A percentile compares a stretch with the other conserved stretches of the same genome.
These are phyloP conservation scores for Sporothrix mexicana DNA, from an alignment of 2,329 filamentous ascomycete species.

Conservation along the genomic window DNA sequence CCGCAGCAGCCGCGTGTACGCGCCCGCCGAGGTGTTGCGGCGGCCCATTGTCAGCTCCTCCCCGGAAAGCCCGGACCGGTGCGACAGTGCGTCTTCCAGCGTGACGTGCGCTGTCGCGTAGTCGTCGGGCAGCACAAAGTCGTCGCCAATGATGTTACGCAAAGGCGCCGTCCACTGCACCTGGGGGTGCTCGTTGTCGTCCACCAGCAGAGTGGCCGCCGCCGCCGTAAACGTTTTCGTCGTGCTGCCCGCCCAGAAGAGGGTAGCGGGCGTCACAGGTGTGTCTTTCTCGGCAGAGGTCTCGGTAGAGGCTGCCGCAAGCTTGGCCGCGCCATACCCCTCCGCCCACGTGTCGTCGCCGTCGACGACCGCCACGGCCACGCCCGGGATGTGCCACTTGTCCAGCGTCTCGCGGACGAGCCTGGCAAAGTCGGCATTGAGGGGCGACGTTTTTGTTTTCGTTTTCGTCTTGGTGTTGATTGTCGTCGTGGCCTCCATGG, in stretches of 20 bases:
- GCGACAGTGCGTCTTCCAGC: not conserved
- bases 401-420: not conserved
- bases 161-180: constrained; percentile 7
- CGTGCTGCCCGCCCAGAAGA: constrained; percentile 12
- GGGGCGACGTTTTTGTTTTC: not conserved
- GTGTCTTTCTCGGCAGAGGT: not conserved
- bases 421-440: not conserved
- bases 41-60: not conserved
- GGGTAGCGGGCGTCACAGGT: not conserved
- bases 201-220: not conserved
- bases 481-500: not conserved
- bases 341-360: constrained; percentile 1
- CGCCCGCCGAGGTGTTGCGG: not conserved
- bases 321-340: not conserved
- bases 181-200: not conserved
- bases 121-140: constrained; percentile 6
- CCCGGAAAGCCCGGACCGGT: not conserved
- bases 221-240: constrained; percentile 7
- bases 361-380: constrained; percentile 3
- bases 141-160: not conserved
- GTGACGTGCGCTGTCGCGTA: not conserved
- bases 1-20: not conserved
- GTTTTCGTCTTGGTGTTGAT: not conserved
- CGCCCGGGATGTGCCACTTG: not conserved
- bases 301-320: not conserved